Evolutionary conservation across 2,329 filamentous ascomycete species (phyloP), one percentile per base, ranked within the genome.

Genomic region (Orbilia oligospora): DNA sequence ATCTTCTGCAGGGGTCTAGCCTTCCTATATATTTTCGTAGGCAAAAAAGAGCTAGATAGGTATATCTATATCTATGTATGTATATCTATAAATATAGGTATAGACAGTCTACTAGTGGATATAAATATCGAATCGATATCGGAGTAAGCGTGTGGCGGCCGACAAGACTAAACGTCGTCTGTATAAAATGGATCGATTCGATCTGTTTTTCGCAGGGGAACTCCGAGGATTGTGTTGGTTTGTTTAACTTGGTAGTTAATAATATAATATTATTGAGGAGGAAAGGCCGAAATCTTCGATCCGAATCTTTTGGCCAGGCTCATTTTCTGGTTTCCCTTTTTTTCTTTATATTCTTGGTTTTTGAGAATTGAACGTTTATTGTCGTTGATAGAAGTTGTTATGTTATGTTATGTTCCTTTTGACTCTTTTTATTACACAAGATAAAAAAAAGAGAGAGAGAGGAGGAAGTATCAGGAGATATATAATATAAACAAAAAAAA

Each of bases 71-170:
- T n/a, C n/a, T n/a, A n/a, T n/a, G n/a, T n/a, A n/a, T n/a, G n/a
- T n/a, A n/a, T n/a, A n/a, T n/a, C n/a, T n/a, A n/a, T n/a, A n/a
- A n/a, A n/a, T n/a, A n/a, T n/a, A n/a, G n/a, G n/a, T n/a, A n/a
- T n/a, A n/a, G n/a, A n/a, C n/a, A n/a, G n/a, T n/a, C n/a, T n/a
- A n/a, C n/a, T n/a, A n/a, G n/a, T n/a, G n/a, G n/a, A n/a, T n/a
- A 51, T 51, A 51, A 24, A 51, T 51, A 51, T 16, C 10, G 48
- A 6, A 22, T 51, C 22, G 30, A 44, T 44, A 27, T 73, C 70
- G 70, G 70, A 68, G 70, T 24, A 18, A 53, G 41, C 71, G 63
- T 58, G 71, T 75, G 71, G 71, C 71, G 51, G 66, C 41, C 18
- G 24, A 46, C n/a, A 22, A n/a, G n/a, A n/a, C n/a, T n/a, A n/a